Conservation (phyloP, 352 stramenopile species). For the Globisporangium cylindrosporum region DNA sequence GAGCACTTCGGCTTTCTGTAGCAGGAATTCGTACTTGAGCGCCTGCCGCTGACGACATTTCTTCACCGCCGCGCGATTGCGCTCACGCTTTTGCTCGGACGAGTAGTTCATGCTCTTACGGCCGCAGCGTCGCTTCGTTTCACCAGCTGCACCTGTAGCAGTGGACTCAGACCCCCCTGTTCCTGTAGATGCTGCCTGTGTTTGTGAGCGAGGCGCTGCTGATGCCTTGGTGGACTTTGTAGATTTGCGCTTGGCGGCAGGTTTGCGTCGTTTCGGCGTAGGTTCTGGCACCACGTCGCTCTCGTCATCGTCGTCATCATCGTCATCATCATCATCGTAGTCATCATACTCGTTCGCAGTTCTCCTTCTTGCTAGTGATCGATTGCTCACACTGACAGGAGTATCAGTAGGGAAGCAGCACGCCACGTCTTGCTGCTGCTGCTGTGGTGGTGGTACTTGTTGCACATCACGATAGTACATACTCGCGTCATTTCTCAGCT, state of each 20-base stretch:
- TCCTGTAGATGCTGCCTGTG: neutral
- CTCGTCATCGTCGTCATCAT: neutral
- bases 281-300: neutral
- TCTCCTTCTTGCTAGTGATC: neutral
- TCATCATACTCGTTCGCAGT: constrained; percentile 1
- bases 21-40: constrained; percentile 77
- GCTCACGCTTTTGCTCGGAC: constrained; percentile 79
- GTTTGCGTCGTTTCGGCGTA: neutral
- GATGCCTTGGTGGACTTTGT: neutral
- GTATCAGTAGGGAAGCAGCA: neutral
- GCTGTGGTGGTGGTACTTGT: neutral
- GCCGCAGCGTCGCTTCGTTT: constrained; percentile 68
- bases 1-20: constrained; percentile 67
- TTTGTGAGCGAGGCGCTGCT: neutral
- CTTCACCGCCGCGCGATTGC: constrained; percentile 81
- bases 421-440: neutral
- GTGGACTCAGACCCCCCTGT: neutral
- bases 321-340: constrained; percentile 10
- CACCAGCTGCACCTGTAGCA: neutral
- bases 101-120: constrained; percentile 88
- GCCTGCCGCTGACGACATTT: constrained; percentile 81
- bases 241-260: constrained; percentile 10
- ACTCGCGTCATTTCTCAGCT: neutral
- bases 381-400: neutral
- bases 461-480: constrained; percentile 1